These are phyloP conservation scores for Candida maltosa DNA, from an alignment of 805 yeast species.

Conservation along the genomic window DNA sequence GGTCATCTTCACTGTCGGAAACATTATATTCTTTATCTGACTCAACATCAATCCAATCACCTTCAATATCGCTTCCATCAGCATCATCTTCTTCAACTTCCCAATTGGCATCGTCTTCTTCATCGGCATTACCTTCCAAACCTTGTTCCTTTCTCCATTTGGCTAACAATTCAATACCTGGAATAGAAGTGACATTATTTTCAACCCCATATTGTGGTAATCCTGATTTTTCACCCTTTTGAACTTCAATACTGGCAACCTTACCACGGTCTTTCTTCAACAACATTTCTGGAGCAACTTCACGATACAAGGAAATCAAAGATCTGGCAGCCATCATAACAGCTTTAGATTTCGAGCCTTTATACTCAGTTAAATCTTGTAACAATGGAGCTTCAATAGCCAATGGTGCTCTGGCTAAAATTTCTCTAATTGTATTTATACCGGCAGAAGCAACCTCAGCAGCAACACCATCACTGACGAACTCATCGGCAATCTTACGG, in stretches of 20 bases:
- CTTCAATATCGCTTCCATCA: constrained; percentile 61
- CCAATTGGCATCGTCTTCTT: constrained; percentile 43
- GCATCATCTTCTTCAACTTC: constrained; percentile 57
- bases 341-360: constrained; percentile 89
- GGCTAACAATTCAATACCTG: constrained; percentile 86
- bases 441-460: constrained; percentile 99
- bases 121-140: constrained; percentile 49
- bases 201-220: constrained; percentile 74
- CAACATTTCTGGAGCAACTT: constrained; percentile 95
- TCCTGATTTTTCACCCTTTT: constrained; percentile 51
- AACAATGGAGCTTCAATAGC: constrained; percentile 86
- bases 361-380: constrained; percentile 87
- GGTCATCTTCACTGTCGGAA: constrained; percentile 48
- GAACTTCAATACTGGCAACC: constrained; percentile 78
- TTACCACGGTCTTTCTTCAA: constrained; percentile 90
- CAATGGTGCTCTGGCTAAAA: constrained; percentile 87
- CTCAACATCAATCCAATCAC: constrained; percentile 89
- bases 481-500: constrained; percentile 93
- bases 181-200: constrained; percentile 64
- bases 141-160: constrained; percentile 75
- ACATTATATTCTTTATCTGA: constrained; percentile 73
- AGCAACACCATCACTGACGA: constrained; percentile 97
- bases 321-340: constrained; percentile 94
- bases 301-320: constrained; percentile 81
- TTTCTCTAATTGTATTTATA: constrained; percentile 90